A percentile compares a stretch with the other conserved stretches of the same genome.
Conservation (phyloP, 495 filamentous ascomycete genomes). For the Penicillium waksmanii region DNA sequence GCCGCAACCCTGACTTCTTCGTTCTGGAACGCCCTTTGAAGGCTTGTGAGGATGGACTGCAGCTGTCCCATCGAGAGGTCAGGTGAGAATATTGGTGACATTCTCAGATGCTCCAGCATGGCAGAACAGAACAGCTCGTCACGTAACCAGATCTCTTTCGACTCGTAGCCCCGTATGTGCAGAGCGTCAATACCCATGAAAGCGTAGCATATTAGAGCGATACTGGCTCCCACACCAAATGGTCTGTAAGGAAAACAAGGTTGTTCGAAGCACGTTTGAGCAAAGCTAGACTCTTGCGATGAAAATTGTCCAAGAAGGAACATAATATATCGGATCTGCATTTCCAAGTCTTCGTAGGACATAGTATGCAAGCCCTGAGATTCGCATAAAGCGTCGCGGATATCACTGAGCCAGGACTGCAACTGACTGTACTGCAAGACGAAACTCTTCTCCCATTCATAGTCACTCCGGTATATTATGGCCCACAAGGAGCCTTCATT, state of each 20-base stretch:
- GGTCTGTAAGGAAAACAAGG: neutral
- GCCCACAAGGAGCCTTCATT: too few species aligned
- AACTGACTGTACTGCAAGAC: neutral
- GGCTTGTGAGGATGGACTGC: neutral
- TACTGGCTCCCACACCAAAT: slow-evolving; percentile 1
- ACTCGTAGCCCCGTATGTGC: too few species aligned
- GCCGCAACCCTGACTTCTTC: neutral
- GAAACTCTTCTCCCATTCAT: too few species aligned
- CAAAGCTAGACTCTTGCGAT: neutral
- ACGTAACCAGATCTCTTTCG: too few species aligned
- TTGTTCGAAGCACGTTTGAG: slow-evolving; percentile 3
- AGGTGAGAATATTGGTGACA: neutral
- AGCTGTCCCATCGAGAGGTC: neutral
- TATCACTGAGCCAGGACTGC: slow-evolving; percentile 2
- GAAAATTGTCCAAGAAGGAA: neutral
- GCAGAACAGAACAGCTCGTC: too few species aligned
- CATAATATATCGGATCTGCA: neutral
- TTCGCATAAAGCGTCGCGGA: slow-evolving; percentile 3
- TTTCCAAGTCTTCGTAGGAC: slow-evolving; percentile 1
- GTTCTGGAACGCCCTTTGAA: neutral
- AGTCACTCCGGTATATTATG: too few species aligned
- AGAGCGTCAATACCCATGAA: neutral
- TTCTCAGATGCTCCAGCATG: too few species aligned
- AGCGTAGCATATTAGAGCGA: neutral
- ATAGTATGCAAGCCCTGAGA: neutral